Conservation (phyloP, 1,284 basidiomycete species). For the Moesziomyces aphidis region DNA sequence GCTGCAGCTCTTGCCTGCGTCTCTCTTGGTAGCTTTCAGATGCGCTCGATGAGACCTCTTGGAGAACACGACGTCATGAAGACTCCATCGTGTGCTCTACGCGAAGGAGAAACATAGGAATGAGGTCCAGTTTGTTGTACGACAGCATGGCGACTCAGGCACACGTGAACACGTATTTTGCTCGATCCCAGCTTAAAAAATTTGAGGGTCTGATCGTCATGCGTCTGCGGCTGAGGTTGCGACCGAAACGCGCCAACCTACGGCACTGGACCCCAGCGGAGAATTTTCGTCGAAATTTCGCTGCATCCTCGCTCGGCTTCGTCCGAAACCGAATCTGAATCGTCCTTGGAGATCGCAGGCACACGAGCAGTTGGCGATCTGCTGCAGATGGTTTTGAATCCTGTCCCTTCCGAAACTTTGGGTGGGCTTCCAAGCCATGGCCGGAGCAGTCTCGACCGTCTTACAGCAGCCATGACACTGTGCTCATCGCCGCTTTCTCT, state of each 20-base stretch:
- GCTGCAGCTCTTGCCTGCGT: not conserved
- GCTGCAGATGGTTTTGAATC: not conserved
- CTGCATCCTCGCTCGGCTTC: slow-evolving; percentile 25
- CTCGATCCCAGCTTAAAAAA: not conserved
- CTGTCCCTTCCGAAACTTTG: not conserved
- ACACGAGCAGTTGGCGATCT: not conserved
- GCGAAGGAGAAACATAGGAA: too few relatives aligned
- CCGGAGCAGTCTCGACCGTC: too few relatives aligned
- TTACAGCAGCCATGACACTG: too few relatives aligned
- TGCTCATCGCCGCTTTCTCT: too few relatives aligned
- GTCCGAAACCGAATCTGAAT: not conserved
- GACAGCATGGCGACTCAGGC: not conserved
- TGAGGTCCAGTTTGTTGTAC: too few relatives aligned
- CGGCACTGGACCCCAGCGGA: slow-evolving; percentile 10
- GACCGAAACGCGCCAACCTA: not conserved
- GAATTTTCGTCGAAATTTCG: slow-evolving; percentile 43
- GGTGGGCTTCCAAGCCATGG: too few relatives aligned
- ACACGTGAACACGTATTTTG: not conserved
- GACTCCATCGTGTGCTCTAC: too few relatives aligned
- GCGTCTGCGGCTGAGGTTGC: not conserved
- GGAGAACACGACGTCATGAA: too few relatives aligned
- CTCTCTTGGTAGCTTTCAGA: too few relatives aligned
- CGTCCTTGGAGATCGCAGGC: not conserved
- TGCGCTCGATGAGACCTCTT: too few relatives aligned
- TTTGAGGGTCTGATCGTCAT: not conserved